phyloP scores from a whole-genome alignment of 106 monocot genomes.

The Dendrobium officinale region DNA sequence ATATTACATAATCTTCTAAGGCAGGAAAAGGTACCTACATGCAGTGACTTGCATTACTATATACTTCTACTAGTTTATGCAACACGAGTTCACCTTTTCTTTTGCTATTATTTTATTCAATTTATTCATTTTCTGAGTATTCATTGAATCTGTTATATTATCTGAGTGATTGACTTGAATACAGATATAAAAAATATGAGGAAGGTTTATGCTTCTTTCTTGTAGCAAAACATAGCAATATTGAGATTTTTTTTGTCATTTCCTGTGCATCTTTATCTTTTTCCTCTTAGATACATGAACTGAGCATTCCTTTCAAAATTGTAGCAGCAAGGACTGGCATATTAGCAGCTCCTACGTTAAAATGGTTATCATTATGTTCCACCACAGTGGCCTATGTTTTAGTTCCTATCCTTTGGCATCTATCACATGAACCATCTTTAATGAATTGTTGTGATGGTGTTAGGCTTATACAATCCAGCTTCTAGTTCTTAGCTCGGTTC shows the following conservation, averaged over 20 bases:
- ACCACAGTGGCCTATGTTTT: no score
- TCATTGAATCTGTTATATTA: neutral
- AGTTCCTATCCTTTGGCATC: no score
- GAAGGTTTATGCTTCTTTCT: neutral
- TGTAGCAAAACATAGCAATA: neutral
- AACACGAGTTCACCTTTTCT: neutral
- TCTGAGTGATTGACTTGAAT: neutral
- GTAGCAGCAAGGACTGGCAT: no score
- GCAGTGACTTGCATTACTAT: neutral
- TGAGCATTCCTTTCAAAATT: no score
- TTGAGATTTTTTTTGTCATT: neutral
- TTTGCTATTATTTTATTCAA: neutral
- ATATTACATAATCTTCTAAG: conserved; percentile 69
- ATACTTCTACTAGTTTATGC: neutral
- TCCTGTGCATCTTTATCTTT: no score
- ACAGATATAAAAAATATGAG: neutral
- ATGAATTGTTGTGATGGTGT: no score
- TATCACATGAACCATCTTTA: no score
- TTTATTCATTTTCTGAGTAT: neutral
- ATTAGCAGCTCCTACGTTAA: no score
- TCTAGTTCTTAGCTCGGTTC: no score
- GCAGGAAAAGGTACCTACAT: conserved; percentile 46
- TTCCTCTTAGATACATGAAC: no score
- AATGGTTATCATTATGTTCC: no score
- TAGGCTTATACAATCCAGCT: no score